Base-by-base conservation (phyloP, 2,329 filamentous ascomycete genomes). In the Pezicula radicicola region DNA sequence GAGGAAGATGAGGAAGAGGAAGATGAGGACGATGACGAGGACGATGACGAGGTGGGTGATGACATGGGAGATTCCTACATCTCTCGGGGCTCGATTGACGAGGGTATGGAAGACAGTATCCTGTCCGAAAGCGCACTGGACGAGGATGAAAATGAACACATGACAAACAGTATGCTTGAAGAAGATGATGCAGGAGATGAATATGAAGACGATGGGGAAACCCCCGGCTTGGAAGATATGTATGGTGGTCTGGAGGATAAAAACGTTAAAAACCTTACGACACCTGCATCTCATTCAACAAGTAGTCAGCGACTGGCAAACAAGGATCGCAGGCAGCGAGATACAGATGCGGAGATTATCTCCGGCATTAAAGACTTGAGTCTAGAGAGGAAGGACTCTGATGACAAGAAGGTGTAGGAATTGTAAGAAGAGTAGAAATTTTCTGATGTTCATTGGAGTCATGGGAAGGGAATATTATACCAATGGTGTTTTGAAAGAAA, bases 11-110 rank as follows among this genome's bases (percentile, higher is more conserved):
- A 83, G 15, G 79, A 81, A 33, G 77, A 79, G 48, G 73, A 72
- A 15, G 77, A 76, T 30, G 72, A 70, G 8, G 68, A 71, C 6
- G 73, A 75, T 19, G 73, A 73, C 28, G 76, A 77, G 8, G 75
- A 77, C 2, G 73, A 78, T 27, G 76, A 73, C 2, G 77, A 65
- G 79, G 43, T 76, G 67, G 68, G 70, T 4, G 72, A 75, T 28
- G 74, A 74, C 30, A 76, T 83, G 41, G 78, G 72, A 16, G 79
- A 81, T 28, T 82, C 78, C 62, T 84, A 81, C 60, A 72, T 84
- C 50, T 80, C 79, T 1, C 70, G 72, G n/a, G 71, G 73, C 13
- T 75, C 72, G 12, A 59, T 76, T 12, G 78, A 81, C 44, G 70
- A 78, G 13, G 57, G 21, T 28, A 41, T 52, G 41, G 61, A 60